A percentile compares a stretch with the other conserved stretches of the same genome.
Conservation (phyloP, 345 rosid species). For the Citrus unshiu region DNA sequence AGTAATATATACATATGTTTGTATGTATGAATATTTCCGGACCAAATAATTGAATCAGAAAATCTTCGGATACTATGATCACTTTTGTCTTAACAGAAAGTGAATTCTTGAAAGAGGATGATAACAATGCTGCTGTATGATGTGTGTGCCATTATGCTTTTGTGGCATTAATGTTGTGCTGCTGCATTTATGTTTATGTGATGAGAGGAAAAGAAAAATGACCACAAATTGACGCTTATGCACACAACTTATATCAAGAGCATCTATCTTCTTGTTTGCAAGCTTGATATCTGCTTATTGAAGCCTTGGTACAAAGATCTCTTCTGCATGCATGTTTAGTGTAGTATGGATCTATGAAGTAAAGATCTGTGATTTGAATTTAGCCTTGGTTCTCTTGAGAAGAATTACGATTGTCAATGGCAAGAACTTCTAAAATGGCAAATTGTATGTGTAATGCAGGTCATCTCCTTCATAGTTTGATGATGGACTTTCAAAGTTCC, state of each 20-base stretch:
- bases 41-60: neutral
- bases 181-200: neutral
- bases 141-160: neutral
- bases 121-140: neutral
- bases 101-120: slow-evolving; percentile 17
- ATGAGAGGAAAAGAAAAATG: neutral
- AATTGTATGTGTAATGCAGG: slow-evolving; percentile 22
- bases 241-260: neutral
- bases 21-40: neutral
- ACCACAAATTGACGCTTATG: neutral
- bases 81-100: slow-evolving; percentile 8
- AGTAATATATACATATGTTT: neutral
- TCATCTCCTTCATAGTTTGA: slow-evolving; percentile 2
- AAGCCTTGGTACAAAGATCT: neutral
- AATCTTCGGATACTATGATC: neutral
- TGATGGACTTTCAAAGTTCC: slow-evolving; percentile 34
- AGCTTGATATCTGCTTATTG: neutral
- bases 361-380: neutral
- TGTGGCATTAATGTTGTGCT: neutral
- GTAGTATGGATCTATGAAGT: neutral
- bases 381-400: neutral
- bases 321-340: neutral
- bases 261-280: neutral
- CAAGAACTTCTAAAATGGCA: neutral
- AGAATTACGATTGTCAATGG: neutral